Conservation (phyloP, 208 protist species). For the Jaenimonas drosophilae region DNA sequence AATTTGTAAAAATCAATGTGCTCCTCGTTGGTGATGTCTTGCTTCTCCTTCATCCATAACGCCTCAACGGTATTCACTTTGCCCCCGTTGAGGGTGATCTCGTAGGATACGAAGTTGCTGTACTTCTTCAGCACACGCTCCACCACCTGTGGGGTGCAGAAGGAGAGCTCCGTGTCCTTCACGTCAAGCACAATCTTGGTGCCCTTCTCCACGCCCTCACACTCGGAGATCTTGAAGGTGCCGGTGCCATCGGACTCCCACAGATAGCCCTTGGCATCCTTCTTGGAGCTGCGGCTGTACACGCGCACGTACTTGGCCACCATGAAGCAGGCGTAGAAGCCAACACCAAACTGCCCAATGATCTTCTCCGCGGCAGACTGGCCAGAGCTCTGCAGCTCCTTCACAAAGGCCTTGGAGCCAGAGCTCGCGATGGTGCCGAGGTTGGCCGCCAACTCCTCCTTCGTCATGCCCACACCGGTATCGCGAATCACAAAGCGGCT, state of each 20-base stretch:
- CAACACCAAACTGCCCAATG: conserved; percentile 97
- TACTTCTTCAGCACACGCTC: conserved; percentile 96
- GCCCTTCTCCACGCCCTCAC: conserved; percentile 91
- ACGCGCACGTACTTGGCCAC: conserved; percentile 93
- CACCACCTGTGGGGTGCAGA: conserved; percentile 88
- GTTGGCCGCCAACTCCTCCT: conserved; percentile 93
- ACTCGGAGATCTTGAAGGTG: conserved; percentile 90
- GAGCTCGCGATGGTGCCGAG: conserved; percentile 93
- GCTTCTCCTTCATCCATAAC: conserved; percentile 94
- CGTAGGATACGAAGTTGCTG: conserved; percentile 96
- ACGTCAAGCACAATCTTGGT: conserved; percentile 97
- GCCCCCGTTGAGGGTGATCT: conserved; percentile 92
- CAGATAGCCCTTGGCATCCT: conserved; percentile 86
- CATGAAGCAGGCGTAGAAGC: conserved; percentile 97
- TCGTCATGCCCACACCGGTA: conserved; percentile 96
- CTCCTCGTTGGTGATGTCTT: conserved; percentile 89
- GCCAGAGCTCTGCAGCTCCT: conserved; percentile 63
- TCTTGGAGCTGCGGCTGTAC: conserved; percentile 83
- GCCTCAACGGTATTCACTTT: conserved; percentile 95
- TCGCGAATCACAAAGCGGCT: conserved; percentile 90
- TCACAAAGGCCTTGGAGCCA: conserved; percentile 87
- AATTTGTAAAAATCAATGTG: conserved; percentile 97
- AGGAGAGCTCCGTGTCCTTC: conserved; percentile 91
- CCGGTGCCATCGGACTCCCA: conserved; percentile 93
- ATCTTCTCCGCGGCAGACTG: conserved; percentile 81